phyloP scores from a whole-genome alignment of 78 protist species.

The Dictyostelium brefeldianum region DNA sequence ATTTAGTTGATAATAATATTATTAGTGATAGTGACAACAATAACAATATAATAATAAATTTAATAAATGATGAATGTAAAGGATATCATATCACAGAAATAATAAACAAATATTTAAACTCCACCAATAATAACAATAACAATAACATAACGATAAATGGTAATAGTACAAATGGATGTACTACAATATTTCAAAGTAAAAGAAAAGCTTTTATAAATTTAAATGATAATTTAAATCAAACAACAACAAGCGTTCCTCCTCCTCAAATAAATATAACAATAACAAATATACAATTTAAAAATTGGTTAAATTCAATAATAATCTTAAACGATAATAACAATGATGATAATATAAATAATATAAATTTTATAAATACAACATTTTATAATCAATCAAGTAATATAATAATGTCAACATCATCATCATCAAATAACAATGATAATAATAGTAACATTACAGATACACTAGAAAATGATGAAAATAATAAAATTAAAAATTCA shows the following conservation, averaged over 20 bases:
- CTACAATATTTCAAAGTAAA: background rate
- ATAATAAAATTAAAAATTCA: background rate
- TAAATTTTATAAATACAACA: slow-evolving; percentile 1
- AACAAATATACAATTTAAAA: background rate
- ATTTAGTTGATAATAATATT: background rate
- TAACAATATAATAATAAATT: background rate
- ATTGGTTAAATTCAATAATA: background rate
- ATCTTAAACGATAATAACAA: background rate
- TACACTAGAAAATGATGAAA: background rate
- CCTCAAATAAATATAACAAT: background rate
- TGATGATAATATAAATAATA: background rate
- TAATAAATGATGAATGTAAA: slow-evolving; percentile 6
- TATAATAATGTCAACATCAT: background rate
- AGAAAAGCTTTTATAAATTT: background rate
- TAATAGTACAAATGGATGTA: background rate
- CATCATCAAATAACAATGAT: background rate
- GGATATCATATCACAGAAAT: background rate
- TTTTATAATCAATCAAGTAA: background rate
- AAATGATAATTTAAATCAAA: background rate
- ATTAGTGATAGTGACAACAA: background rate
- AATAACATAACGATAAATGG: background rate
- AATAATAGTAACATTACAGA: slow-evolving; percentile 1
- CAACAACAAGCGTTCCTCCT: too few species aligned
- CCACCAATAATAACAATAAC: background rate
- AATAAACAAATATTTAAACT: background rate